phyloP scores from a whole-genome alignment of 1,284 basidiomycete species.

The Cryptococcus neoformans region DNA sequence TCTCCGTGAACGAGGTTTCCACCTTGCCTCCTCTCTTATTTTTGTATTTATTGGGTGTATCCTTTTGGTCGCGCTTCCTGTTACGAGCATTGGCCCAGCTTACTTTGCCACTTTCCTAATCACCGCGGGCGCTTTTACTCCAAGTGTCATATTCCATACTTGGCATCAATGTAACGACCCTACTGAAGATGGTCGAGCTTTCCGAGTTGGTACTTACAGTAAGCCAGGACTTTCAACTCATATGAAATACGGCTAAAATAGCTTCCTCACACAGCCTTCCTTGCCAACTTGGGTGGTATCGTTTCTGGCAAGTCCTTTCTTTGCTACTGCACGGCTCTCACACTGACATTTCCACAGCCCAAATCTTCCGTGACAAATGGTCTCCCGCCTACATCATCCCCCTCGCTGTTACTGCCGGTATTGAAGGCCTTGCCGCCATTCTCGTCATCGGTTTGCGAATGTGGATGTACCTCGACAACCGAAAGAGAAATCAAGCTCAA shows the following conservation, averaged over 20 bases:
- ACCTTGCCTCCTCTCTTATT: slow-evolving; percentile 17
- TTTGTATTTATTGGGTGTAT: slow-evolving; percentile 20
- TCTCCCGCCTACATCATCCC: slow-evolving; percentile 16
- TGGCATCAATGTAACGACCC: slow-evolving; percentile 28
- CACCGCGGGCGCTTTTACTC: slow-evolving; percentile 24
- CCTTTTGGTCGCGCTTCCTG: slow-evolving; percentile 21
- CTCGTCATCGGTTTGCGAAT: slow-evolving; percentile 12
- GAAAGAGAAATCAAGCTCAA: slow-evolving; percentile 51
- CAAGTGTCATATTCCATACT: slow-evolving; percentile 23
- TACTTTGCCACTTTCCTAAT: slow-evolving; percentile 33
- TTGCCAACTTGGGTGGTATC: slow-evolving; percentile 24
- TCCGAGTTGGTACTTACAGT: slow-evolving; percentile 22
- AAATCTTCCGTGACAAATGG: slow-evolving; percentile 21
- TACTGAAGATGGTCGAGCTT: slow-evolving; percentile 22
- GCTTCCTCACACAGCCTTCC: slow-evolving; percentile 5
- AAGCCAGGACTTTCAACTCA: not conserved
- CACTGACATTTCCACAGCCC: slow-evolving; percentile 3
- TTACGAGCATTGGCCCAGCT: slow-evolving; percentile 12
- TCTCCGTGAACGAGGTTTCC: slow-evolving; percentile 25
- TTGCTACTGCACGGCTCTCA: not conserved
- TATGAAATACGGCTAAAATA: not conserved
- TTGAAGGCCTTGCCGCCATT: slow-evolving; percentile 12
- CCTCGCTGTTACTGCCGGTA: slow-evolving; percentile 12
- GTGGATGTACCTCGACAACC: slow-evolving; percentile 21
- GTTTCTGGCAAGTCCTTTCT: slow-evolving; percentile 7